Percentiles rank a stretch among this genome's conserved stretches.
Conservation (phyloP, 805 yeast genomes). For the Candida broadrunensis region DNA sequence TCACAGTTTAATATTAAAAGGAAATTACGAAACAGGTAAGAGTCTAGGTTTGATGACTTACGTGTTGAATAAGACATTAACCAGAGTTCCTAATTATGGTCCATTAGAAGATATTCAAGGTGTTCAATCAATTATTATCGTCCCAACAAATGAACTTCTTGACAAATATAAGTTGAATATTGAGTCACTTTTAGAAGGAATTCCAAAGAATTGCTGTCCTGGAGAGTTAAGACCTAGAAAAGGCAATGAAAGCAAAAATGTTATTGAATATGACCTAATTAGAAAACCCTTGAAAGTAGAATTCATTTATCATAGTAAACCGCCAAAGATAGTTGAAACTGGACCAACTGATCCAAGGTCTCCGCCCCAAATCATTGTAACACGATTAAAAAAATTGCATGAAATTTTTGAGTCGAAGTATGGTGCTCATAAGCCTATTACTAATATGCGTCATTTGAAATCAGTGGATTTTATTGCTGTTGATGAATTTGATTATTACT, state of each 20-base stretch:
- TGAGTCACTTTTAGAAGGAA: slow-evolving; percentile 10
- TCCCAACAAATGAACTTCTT: slow-evolving; percentile 20
- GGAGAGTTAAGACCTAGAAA: slow-evolving; percentile 6
- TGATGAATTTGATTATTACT: slow-evolving; percentile 18
- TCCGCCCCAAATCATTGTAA: slow-evolving; percentile 18
- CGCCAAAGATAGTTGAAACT: slow-evolving; percentile 1
- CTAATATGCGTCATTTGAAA: slow-evolving; percentile 3
- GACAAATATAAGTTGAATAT: slow-evolving; percentile 13
- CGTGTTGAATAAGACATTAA: slow-evolving; percentile 15
- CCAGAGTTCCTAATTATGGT: slow-evolving; percentile 16
- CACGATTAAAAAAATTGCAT: slow-evolving; percentile 12
- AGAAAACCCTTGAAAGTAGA: slow-evolving; percentile 16
- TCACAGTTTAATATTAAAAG: slow-evolving; percentile 12
- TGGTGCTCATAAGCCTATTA: not conserved
- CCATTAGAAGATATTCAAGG: slow-evolving; percentile 5
- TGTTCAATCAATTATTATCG: slow-evolving; percentile 18
- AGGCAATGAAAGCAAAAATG: not conserved
- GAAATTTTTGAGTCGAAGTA: slow-evolving; percentile 4
- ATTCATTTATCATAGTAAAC: slow-evolving; percentile 8
- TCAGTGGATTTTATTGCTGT: slow-evolving; percentile 17
- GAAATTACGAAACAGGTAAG: slow-evolving; percentile 18
- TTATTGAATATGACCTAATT: slow-evolving; percentile 7
- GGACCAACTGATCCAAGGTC: slow-evolving; percentile 1
- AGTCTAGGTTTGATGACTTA: slow-evolving; percentile 14
- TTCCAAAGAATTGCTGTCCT: slow-evolving; percentile 22